Percentiles rank a stretch among this genome's conserved stretches.
Conservation (phyloP, 768 basidiomycete genomes). For the Mrakia gelida region DNA sequence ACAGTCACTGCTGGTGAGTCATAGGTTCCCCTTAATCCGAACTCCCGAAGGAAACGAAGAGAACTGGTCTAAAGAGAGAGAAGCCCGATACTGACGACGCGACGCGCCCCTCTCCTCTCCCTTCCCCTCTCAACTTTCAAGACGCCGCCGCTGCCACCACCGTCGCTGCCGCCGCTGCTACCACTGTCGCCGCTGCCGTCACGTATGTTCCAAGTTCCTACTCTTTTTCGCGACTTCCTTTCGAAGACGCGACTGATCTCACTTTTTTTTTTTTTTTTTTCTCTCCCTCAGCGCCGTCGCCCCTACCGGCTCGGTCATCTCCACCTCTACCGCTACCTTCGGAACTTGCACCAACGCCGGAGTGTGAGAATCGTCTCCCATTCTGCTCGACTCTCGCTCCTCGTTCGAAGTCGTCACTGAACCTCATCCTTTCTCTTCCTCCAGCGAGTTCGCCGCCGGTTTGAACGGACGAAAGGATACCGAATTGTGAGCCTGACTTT, state of each 20-base stretch:
- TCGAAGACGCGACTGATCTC: background rate
- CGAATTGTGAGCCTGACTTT: background rate
- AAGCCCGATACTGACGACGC: background rate
- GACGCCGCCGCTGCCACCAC: background rate
- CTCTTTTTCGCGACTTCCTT: background rate
- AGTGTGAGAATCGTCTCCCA: slow-evolving; percentile 31
- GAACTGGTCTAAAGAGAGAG: too few species aligned
- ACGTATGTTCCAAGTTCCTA: background rate
- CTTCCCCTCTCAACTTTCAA: slow-evolving; percentile 31
- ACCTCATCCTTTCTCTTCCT: background rate
- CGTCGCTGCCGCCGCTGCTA: background rate
- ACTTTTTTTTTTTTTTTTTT: background rate
- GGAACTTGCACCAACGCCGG: slow-evolving; percentile 10
- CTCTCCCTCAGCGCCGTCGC: background rate
- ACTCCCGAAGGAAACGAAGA: too few species aligned
- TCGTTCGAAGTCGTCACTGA: background rate
- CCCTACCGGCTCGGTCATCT: background rate
- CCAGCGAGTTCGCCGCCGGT: background rate
- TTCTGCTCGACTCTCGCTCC: background rate
- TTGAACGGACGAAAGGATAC: background rate
- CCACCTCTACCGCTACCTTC: background rate
- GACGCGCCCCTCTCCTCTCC: slow-evolving; percentile 3
- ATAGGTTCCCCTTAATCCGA: too few species aligned
- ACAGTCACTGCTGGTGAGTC: background rate
- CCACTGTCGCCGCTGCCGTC: background rate